Evolutionary conservation across 352 stramenopile species (phyloP).

Genomic region (Globisporangium polare): DNA sequence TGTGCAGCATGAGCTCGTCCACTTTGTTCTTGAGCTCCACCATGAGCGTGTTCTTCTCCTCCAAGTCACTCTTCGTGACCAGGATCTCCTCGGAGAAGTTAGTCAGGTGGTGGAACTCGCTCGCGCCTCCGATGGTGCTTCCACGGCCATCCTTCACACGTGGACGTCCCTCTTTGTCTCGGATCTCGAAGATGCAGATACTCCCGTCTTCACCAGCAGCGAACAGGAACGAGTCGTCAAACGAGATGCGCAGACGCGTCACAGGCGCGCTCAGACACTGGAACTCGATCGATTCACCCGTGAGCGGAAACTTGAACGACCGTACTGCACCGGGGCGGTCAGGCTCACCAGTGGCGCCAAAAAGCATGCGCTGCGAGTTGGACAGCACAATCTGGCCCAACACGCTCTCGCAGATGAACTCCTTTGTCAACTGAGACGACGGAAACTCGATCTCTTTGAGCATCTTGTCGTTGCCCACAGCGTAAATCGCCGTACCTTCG

Average conservation of each 20-base stretch:
- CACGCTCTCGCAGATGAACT: slow-evolving; percentile 75
- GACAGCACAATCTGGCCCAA: slow-evolving; percentile 86
- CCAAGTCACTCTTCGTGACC: slow-evolving; percentile 89
- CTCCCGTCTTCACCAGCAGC: slow-evolving; percentile 84
- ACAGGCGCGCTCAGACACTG: slow-evolving; percentile 74
- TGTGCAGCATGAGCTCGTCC: slow-evolving; percentile 92
- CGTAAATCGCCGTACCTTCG: slow-evolving; percentile 76
- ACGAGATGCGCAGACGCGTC: slow-evolving; percentile 79
- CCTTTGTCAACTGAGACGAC: slow-evolving; percentile 66
- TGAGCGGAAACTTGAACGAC: slow-evolving; percentile 90
- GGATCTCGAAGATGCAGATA: slow-evolving; percentile 86
- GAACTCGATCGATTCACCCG: slow-evolving; percentile 87
- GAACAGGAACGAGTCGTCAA: slow-evolving; percentile 89
- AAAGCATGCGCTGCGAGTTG: slow-evolving; percentile 85
- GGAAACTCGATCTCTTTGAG: slow-evolving; percentile 90
- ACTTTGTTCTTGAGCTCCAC: slow-evolving; percentile 93
- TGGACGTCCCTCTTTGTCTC: slow-evolving; percentile 80
- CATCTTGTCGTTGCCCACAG: slow-evolving; percentile 85
- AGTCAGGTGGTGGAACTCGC: slow-evolving; percentile 17
- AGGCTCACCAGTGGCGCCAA: slow-evolving; percentile 74
- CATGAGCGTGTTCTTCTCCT: slow-evolving; percentile 91
- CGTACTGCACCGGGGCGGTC: slow-evolving; percentile 74
- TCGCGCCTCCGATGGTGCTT: slow-evolving; percentile 8
- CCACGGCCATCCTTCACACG: slow-evolving; percentile 30
- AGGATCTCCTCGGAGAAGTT: slow-evolving; percentile 76